A percentile compares a stretch with the other conserved stretches of the same genome.
Conservation (phyloP, 257 asterid genomes). For the Mentha longifolia region DNA sequence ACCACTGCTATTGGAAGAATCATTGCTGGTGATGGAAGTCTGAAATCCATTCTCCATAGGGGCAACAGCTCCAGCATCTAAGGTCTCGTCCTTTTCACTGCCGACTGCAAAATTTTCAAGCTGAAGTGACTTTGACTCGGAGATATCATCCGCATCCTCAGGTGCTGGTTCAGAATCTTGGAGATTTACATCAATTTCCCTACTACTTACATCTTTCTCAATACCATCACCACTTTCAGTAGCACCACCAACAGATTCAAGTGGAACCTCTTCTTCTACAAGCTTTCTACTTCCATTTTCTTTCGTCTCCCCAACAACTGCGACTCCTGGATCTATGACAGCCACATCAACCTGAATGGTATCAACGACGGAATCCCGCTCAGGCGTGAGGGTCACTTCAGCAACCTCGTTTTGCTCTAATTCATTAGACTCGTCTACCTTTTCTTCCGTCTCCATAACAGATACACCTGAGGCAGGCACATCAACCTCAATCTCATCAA, state of each 20-base stretch:
- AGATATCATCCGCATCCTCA: conserved; percentile 30
- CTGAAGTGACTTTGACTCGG: conserved; percentile 35
- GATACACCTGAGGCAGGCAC: conserved; percentile 37
- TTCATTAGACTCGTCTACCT: conserved; percentile 5
- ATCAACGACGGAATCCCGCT: conserved; percentile 57
- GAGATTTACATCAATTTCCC: conserved; percentile 35
- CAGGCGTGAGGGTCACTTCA: conserved; percentile 34
- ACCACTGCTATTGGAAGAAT: conserved; percentile 24
- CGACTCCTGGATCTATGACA: conserved; percentile 49
- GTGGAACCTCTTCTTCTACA: conserved; percentile 40
- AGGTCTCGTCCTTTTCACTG: conserved; percentile 33
- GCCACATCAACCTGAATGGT: conserved; percentile 46
- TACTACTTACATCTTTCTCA: conserved; percentile 27
- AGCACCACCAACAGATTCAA: conserved; percentile 30
- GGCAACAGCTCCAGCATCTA: conserved; percentile 34
- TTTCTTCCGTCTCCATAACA: conserved; percentile 37
- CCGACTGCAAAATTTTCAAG: conserved; percentile 36
- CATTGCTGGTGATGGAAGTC: not conserved
- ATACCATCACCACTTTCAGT: conserved; percentile 35
- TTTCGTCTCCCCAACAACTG: conserved; percentile 48
- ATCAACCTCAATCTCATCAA: conserved; percentile 36
- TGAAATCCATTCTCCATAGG: conserved; percentile 39
- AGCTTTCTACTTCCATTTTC: conserved; percentile 39
- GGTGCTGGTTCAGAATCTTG: conserved; percentile 39
- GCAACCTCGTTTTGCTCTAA: conserved; percentile 28